A percentile compares a stretch with the other conserved stretches of the same genome.
phyloP scores from a whole-genome alignment of 108 stramenopile genomes.

The Thalassiosira profunda region DNA sequence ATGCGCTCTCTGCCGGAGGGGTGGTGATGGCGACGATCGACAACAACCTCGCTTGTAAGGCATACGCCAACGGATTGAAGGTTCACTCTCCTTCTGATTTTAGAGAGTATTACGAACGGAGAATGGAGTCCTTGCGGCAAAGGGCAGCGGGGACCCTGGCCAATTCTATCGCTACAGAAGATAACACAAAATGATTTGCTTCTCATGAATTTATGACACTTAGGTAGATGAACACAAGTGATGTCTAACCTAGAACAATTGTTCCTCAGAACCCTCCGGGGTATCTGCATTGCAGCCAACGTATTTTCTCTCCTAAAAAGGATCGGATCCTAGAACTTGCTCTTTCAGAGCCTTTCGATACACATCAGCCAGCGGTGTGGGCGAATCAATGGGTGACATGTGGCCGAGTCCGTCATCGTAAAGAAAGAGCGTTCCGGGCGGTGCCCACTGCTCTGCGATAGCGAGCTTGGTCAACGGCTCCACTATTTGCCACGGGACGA shows the following conservation, averaged over 20 bases:
- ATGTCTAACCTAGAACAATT: no score
- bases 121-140: constrained; percentile 13
- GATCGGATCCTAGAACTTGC: no score
- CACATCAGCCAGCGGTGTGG: background rate
- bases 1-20: constrained; percentile 16
- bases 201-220: no score
- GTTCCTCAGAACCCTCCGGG: no score
- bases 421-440: constrained; percentile 7
- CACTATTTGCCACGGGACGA: constrained; percentile 11
- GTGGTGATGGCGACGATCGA: constrained; percentile 17
- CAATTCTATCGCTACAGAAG: no score
- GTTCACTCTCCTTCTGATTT: constrained; percentile 16
- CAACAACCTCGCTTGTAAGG: constrained; percentile 27
- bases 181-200: no score
- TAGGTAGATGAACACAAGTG: no score
- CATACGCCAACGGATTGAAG: constrained; percentile 20
- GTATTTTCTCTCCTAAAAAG: no score
- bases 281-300: no score
- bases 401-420: constrained; percentile 30
- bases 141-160: no score
- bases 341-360: constrained; percentile 31
- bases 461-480: constrained; percentile 22
- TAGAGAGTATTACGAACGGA: constrained; percentile 5
- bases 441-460: constrained; percentile 28
- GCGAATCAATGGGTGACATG: constrained; percentile 9